Base-by-base conservation (phyloP, 495 filamentous ascomycete species). In the Aspergillus nidulans region DNA sequence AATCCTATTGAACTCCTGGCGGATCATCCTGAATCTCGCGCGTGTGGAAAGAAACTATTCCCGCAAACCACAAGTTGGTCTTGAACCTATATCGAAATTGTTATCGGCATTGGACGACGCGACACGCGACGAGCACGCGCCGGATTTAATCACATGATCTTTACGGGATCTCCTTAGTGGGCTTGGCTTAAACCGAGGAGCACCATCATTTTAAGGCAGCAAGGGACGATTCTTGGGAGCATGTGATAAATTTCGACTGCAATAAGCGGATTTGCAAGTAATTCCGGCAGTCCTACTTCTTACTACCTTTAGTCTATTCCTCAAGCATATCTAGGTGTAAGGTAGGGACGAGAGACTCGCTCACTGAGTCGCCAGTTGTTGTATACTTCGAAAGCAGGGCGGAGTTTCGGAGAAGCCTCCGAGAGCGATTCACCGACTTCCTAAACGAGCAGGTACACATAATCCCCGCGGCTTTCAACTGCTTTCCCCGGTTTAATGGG, bases 1-100 rank as follows among this genome's bases (percentile, higher is more conserved):
- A 49, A 94, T 82, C n/a, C 90, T 81, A 54, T 81, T 81, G 55
- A 75, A 79, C 36, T 88, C 85, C 65, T 85, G 85, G 58, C 85
- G 79, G 57, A 89, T 85, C 88, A 92, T 92, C 42, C 44, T 82
- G 68, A 21, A 45, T 28, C 54, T 16, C 5, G 52, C 34, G 21
- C 8, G 23, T 30, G 15, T 20, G 2, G 18, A 18, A 18, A 39
- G 36, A 2, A 12, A 39, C 18, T 18, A 8, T 16, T 18, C n/a
- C 36, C 2, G 2, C 30, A 34, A 34, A 12, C 15, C 30, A 2
- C 30, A 39, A 39, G 36, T 39, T 39, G 2, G n/a, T 39, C 15
- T 8, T 16, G n/a, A 39, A 16, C 13, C 12, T 4, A 16, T 16
- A 18, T 39, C 13, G 36, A 39, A 12, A 39, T 18, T 3, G n/a